Evolutionary conservation across 176 grass and related monocot genomes (phyloP), one percentile per base, ranked within the genome.

Genomic region (Puya raimondii): DNA sequence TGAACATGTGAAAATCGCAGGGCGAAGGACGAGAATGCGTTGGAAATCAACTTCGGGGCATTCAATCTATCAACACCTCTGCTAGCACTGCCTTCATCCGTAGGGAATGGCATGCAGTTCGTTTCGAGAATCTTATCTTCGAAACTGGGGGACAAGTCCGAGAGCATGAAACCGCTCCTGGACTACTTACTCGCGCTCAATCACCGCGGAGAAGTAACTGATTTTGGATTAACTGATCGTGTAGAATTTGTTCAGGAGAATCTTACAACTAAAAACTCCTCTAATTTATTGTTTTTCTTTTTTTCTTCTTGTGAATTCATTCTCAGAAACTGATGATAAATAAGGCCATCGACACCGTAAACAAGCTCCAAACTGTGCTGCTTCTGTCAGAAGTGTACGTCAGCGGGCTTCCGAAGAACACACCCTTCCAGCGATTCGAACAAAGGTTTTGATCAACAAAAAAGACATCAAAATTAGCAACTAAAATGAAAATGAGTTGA

Each of bases 241-340:
- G n/a, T 0, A n/a, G 0, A 61, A 61, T 22, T 16, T 10, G 10
- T 18, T 61, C 16, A 22, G 10, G 21, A 70, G 50, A 1, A 22
- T 1, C 33, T 42, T 7, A 56, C 51, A 25, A 26, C 66, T 51
- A 22, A 29, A 74, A 11, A 57, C 65, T 2, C 25, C 25, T 26
- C 25, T 26, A n/a, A n/a, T n/a, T 2, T 26, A 0, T 23, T 23
- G 0, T 23, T 26, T 26, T 29, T 50, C n/a, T 10, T 53, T 13
- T 48, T 64, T 2, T 53, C 42, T 66, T 0, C 1, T 2, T 51
- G 26, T 49, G 49, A 61, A 7, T 68, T 23, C 71, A 27, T 29
- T 50, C 22, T 9, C 83, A 99, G 94, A 90, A 99, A 66, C 56
- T 99, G 72, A 99, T 99, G 89, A 87, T 99, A 26, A 88, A 93